Conservation (phyloP, 2,329 filamentous ascomycete genomes). For the Fusarium heterosporum region DNA sequence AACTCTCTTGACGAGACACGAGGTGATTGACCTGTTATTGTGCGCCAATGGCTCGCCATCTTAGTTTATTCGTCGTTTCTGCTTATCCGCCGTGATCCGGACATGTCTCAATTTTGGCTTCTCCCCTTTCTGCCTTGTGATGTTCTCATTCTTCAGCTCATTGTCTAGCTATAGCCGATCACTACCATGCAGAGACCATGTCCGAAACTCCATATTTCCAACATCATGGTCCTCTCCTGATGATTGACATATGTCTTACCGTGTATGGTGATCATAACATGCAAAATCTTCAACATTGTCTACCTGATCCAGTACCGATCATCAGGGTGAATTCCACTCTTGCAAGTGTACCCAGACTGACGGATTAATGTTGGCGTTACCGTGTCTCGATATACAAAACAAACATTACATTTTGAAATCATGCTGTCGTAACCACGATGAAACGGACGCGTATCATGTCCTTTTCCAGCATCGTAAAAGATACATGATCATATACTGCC, state of each 20-base stretch:
- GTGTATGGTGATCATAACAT: constrained; percentile 25
- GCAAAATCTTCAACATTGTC: background rate
- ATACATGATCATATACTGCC: background rate
- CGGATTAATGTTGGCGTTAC: background rate
- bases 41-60: background rate
- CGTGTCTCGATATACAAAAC: background rate
- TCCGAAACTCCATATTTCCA: constrained; percentile 5
- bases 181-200: background rate
- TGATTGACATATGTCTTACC: constrained; percentile 6
- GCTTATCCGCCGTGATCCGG: background rate
- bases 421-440: constrained; percentile 19
- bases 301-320: background rate
- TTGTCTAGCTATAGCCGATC: constrained; percentile 2
- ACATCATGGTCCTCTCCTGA: background rate
- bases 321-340: background rate
- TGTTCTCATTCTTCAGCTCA: background rate
- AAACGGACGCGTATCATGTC: constrained; percentile 21
- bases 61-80: background rate
- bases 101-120: background rate
- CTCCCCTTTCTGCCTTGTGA: background rate
- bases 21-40: constrained; percentile 20
- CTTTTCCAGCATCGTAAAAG: constrained; percentile 1
- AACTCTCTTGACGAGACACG: constrained; percentile 3
- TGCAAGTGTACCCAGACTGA: background rate
- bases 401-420: background rate